phyloP scores from a whole-genome alignment of 371 early-diverging fungal species.

The Thermomucor indicae-seudaticae region DNA sequence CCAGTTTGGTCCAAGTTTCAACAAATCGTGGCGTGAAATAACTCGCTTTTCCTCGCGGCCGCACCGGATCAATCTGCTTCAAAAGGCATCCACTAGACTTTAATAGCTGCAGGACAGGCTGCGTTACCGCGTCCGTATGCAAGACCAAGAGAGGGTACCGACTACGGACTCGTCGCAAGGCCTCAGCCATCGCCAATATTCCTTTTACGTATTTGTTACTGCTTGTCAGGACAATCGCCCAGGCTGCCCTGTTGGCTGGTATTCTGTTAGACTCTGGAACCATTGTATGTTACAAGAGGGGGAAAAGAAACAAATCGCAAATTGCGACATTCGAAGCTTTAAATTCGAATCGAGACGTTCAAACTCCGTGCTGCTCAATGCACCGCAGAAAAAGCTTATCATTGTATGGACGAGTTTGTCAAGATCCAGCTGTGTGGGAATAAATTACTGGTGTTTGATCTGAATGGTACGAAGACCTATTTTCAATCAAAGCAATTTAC shows the following conservation, averaged over 20 bases:
- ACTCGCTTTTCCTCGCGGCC: conserved; percentile 70
- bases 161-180: conserved; percentile 56
- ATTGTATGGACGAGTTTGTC: no score
- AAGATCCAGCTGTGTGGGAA: conserved; percentile 6
- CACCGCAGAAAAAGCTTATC: background rate
- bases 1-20: conserved; percentile 81
- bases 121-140: conserved; percentile 43
- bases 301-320: background rate
- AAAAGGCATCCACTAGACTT: conserved; percentile 59
- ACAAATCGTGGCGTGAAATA: conserved; percentile 28
- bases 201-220: conserved; percentile 14
- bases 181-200: conserved; percentile 21
- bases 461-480: conserved; percentile 13
- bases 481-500: background rate
- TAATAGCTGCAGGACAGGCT: background rate
- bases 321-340: no score
- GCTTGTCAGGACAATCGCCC: conserved; percentile 13
- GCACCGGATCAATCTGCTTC: conserved; percentile 59
- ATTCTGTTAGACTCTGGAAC: background rate
- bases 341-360: no score
- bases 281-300: background rate
- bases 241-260: conserved; percentile 2
- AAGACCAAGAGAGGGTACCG: conserved; percentile 59
- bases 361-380: background rate
- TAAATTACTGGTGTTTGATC: conserved; percentile 11